These are phyloP conservation scores for Sporothrix pseudoabietina DNA, from an alignment of 2,329 filamentous ascomycete genomes.

Conservation along the genomic window DNA sequence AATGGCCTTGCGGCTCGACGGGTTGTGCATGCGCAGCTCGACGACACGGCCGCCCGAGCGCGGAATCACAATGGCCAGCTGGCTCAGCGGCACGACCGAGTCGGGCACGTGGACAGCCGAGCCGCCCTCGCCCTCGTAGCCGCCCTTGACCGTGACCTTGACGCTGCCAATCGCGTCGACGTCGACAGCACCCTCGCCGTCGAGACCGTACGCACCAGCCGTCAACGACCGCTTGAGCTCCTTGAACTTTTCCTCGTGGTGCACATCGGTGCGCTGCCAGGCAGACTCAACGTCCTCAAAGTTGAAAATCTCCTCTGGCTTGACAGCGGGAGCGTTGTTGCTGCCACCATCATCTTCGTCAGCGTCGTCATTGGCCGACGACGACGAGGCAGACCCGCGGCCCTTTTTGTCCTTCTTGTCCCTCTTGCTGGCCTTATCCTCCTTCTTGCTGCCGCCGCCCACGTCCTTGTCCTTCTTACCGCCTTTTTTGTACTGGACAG, in stretches of 20 bases:
- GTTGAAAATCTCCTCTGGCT: conserved; percentile 32
- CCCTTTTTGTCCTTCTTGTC: conserved; percentile 34
- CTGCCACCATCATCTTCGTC: conserved; percentile 24
- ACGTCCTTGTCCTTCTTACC: conserved; percentile 34
- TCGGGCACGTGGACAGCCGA: not conserved
- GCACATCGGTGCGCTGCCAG: conserved; percentile 34
- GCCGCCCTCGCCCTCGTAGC: not conserved
- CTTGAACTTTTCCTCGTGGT: conserved; percentile 35
- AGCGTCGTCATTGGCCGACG: conserved; percentile 18
- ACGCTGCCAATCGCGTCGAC: conserved; percentile 34
- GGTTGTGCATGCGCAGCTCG: conserved; percentile 37
- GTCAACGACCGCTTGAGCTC: conserved; percentile 32
- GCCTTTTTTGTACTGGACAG: conserved; percentile 30
- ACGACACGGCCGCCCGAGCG: conserved; percentile 35
- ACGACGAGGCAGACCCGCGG: not conserved
- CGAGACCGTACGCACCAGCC: conserved; percentile 25
- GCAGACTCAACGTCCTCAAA: conserved; percentile 35
- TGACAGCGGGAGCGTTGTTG: conserved; percentile 27
- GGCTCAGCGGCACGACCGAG: conserved; percentile 30
- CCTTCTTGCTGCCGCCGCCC: conserved; percentile 33
- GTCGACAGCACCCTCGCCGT: conserved; percentile 31
- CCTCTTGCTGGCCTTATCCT: conserved; percentile 15
- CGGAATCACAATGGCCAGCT: conserved; percentile 36
- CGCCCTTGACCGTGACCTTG: conserved; percentile 28
- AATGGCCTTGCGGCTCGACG: conserved; percentile 34